Percentiles rank a stretch among this genome's conserved stretches.
Conservation (phyloP, 2,329 filamentous ascomycete genomes). For the Colletotrichum sp. region DNA sequence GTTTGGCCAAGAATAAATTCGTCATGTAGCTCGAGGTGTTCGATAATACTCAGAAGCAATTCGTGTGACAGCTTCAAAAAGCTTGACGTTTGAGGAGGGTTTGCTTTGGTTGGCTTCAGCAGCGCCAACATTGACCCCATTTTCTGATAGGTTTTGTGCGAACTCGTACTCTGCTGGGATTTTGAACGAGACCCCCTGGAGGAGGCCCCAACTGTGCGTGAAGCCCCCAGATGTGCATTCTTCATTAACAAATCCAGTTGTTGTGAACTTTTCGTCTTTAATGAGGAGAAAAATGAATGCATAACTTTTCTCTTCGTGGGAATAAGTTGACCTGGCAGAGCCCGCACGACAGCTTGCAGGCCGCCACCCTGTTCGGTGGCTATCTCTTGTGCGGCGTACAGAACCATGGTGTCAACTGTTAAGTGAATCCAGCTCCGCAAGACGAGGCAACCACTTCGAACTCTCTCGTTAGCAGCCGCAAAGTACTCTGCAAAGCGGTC, state of each 20-base stretch:
- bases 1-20: background rate
- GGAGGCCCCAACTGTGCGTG: accelerated
- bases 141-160: background rate
- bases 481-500: background rate
- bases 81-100: background rate
- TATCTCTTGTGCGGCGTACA: background rate
- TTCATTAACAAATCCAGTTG: background rate
- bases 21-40: background rate
- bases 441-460: background rate
- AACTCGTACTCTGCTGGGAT: background rate
- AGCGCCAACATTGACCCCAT: background rate
- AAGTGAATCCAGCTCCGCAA: background rate
- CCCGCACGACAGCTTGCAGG: background rate
- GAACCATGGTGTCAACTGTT: background rate
- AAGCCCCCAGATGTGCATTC: background rate
- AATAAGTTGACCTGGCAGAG: background rate
- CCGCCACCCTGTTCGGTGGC: background rate
- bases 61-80: background rate
- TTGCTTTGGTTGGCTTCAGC: background rate
- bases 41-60: background rate
- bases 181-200: too few relatives aligned
- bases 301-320: background rate
- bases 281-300: background rate
- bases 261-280: background rate
- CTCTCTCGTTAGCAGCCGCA: background rate